A percentile compares a stretch with the other conserved stretches of the same genome.
Conservation (phyloP, 495 filamentous ascomycete genomes). For the Stereocaulon alpinum region DNA sequence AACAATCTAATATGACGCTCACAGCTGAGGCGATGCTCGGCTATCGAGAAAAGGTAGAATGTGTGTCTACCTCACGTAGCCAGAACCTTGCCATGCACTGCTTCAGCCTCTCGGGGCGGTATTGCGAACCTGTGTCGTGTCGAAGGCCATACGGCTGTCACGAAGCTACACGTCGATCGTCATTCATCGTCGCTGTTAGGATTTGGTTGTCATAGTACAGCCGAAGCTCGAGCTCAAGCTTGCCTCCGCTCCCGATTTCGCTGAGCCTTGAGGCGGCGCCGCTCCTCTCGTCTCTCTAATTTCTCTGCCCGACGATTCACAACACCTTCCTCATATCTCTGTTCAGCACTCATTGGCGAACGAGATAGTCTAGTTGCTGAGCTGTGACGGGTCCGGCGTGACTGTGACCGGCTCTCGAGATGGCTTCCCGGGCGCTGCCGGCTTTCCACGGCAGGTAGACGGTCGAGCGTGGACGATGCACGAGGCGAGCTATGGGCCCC, state of each 20-base stretch:
- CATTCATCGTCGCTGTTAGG: no score
- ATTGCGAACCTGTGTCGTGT: no score
- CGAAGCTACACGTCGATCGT: no score
- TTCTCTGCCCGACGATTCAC: conserved; percentile 9
- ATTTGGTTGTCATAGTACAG: neutral
- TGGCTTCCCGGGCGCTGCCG: conserved; percentile 1
- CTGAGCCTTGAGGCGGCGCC: conserved; percentile 9
- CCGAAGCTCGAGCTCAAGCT: neutral
- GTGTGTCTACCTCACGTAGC: neutral
- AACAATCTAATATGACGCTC: neutral
- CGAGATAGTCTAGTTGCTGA: neutral
- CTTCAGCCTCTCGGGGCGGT: no score
- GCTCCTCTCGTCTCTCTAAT: conserved; percentile 10
- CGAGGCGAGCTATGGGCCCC: neutral
- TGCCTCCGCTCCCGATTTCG: conserved; percentile 8
- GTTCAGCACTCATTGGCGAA: conserved; percentile 1
- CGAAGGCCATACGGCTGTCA: no score
- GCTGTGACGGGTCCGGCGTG: neutral
- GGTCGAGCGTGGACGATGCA: neutral
- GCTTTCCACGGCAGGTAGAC: neutral
- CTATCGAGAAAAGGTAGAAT: neutral
- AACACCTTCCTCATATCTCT: neutral
- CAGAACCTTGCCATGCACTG: no score
- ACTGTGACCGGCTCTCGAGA: conserved; percentile 1
- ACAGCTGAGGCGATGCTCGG: neutral